Evolutionary conservation across 306 rosid species (phyloP), one percentile per base, ranked within the genome.

Genomic region (Lathyrus tuberosus): DNA sequence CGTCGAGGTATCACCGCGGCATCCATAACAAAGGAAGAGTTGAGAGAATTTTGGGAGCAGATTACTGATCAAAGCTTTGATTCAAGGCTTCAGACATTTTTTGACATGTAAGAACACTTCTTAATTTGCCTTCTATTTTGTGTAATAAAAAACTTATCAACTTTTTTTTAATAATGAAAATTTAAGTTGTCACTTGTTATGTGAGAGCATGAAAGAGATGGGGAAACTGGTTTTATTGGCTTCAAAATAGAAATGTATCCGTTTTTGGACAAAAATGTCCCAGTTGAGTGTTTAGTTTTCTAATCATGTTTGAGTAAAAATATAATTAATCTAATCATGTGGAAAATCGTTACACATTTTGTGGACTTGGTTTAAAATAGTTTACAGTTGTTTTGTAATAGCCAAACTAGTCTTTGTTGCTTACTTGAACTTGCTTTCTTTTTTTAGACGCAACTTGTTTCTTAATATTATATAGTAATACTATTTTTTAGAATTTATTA

Each of bases 1-100:
- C 82, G 96, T 16, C 74, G 88, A 60, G 89, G 90, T 12, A 86
- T 88, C 58, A 56, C 67, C 5, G 67, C 92, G 2, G 49, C 75
- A 67, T 83, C 88, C 54, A 73, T 90, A 72, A 88, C 76, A 0
- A 88, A 83, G 65, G 78, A 30, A 35, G 85, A 92, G 71, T 51
- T 92, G 56, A 83, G 84, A 11, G 96, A 79, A 71, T 92, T 92
- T 22, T 92, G 98, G 98, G 96, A 92, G 22, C 96, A 90, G 18
- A 89, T 92, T 64, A 52, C 90, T 0, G 91, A 92, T 79, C 83
- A 80, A 76, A 90, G 98, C 71, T 92, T 92, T 58, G 92, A 92
- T 72, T 85, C 98, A 5, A 83, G 96, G 77, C 85, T 92, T 20
- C 98, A 90, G 69, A 90, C 90, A 8, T 92, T 92, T 74, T 92